Evolutionary conservation across 371 early-diverging fungal species (phyloP), one percentile per base, ranked within the genome.

Genomic region (Caulochytrium protostelioides): DNA sequence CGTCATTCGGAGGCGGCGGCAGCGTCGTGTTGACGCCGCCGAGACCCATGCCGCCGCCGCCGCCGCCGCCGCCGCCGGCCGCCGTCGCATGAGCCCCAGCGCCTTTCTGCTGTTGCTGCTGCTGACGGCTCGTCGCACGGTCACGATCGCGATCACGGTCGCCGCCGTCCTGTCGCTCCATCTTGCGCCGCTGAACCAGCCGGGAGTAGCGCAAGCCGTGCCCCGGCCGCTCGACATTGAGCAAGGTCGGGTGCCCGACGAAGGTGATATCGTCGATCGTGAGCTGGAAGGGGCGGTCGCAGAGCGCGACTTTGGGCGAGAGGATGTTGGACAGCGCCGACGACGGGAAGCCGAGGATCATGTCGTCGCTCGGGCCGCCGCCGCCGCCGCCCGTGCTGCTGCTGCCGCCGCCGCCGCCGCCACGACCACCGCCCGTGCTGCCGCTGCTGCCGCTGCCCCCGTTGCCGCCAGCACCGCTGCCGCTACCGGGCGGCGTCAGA

Each of bases 241-340:
- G 46, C 12, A 56, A 48, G 36, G 51, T 68, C 37, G 46, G 62
- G 44, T 31, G 72, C 39, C 28, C 74, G 16, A 83, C 69, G 62
- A 81, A 79, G 0, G 73, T 72, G 35, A 79, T 26, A 31, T 74
- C 72, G 37, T 83, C 78, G 19, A 83, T 66, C 10, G 66, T 61
- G n/a, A 83, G 58, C 42, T 77, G 76, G 46, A 83, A 83, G 33
- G 68, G 62, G 18, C 62, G 52, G 49, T 78, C 76, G 39, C 80
- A 71, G 2, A 80, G 52, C 4, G 72, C 57, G 6, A 56, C 46
- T 52, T 70, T 76, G 6, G 84, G 84, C 0, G 79, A 71, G 6
- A 83, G 57, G 4, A 79, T 50, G 37, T 77, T 72, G 6, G 79
- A 74, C 15, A 79, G 60, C 35, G 75, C 61, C 6, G 62, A 56